phyloP scores from a whole-genome alignment of 257 asterid species.

The Orobanche coerulescens region DNA sequence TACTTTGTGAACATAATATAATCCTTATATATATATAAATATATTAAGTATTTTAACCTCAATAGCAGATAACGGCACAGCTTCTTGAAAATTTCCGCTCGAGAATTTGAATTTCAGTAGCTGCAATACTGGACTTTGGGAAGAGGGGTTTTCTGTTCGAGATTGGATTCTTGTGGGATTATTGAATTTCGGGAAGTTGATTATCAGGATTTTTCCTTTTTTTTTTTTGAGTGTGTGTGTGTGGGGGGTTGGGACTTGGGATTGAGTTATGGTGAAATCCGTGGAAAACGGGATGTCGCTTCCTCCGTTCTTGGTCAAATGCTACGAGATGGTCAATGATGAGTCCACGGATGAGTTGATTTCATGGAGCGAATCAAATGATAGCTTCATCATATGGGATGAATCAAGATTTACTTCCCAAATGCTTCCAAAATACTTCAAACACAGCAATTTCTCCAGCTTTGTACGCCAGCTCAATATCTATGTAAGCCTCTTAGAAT shows the following conservation, averaged over 20 bases:
- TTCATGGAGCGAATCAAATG: conserved; percentile 58
- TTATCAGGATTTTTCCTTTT: not conserved
- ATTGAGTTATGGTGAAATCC: conserved; percentile 64
- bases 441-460: conserved; percentile 88
- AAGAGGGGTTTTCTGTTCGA: conserved; percentile 6
- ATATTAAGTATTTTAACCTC: not conserved
- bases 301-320: conserved; percentile 79
- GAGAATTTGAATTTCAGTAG: not conserved
- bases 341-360: conserved; percentile 72
- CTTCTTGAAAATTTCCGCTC: not conserved
- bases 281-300: conserved; percentile 63
- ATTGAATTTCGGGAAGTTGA: not conserved
- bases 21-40: not conserved
- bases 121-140: not conserved
- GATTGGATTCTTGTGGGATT: conserved; percentile 8
- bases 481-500: conserved; percentile 44
- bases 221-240: too few relatives aligned
- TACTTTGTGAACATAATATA: not conserved
- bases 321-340: conserved; percentile 83
- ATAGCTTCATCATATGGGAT: conserved; percentile 72
- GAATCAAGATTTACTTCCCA: conserved; percentile 54
- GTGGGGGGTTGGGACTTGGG: not conserved
- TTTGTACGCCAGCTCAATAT: conserved; percentile 90
- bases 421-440: conserved; percentile 81
- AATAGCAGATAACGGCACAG: not conserved